phyloP scores from a whole-genome alignment of 2,329 filamentous ascomycete species.

The Fusarium penzigii region DNA sequence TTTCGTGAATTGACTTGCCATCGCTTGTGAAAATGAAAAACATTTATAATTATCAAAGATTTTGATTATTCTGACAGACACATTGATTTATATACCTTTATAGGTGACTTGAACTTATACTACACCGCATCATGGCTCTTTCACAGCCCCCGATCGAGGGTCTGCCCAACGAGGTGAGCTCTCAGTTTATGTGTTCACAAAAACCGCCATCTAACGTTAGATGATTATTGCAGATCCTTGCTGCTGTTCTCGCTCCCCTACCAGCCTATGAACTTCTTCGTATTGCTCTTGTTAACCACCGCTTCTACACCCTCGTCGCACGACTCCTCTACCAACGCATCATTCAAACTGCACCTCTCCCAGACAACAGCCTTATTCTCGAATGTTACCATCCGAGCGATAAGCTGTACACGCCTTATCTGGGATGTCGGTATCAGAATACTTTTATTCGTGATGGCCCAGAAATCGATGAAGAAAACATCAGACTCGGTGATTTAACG shows the following conservation, averaged over 20 bases:
- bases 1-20: not conserved
- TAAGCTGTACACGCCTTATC: slow-evolving; percentile 67
- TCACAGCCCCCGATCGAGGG: slow-evolving; percentile 9
- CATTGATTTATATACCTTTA: not conserved
- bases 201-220: not conserved
- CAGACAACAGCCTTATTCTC: slow-evolving; percentile 64
- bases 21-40: no score
- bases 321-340: slow-evolving; percentile 67
- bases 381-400: slow-evolving; percentile 77
- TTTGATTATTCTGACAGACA: no score
- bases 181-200: no score
- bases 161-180: slow-evolving; percentile 19
- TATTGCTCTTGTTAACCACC: slow-evolving; percentile 59
- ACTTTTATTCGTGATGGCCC: slow-evolving; percentile 41
- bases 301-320: slow-evolving; percentile 63
- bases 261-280: slow-evolving; percentile 54
- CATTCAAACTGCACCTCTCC: slow-evolving; percentile 35
- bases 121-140: slow-evolving; percentile 9
- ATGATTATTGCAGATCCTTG: slow-evolving; percentile 9
- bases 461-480: slow-evolving; percentile 5
- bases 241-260: slow-evolving; percentile 42
- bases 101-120: no score
- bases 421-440: slow-evolving; percentile 66
- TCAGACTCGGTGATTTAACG: slow-evolving; percentile 43
- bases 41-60: no score